Base-by-base conservation (phyloP, 768 basidiomycete species). In the Leucosporidium scottii region DNA sequence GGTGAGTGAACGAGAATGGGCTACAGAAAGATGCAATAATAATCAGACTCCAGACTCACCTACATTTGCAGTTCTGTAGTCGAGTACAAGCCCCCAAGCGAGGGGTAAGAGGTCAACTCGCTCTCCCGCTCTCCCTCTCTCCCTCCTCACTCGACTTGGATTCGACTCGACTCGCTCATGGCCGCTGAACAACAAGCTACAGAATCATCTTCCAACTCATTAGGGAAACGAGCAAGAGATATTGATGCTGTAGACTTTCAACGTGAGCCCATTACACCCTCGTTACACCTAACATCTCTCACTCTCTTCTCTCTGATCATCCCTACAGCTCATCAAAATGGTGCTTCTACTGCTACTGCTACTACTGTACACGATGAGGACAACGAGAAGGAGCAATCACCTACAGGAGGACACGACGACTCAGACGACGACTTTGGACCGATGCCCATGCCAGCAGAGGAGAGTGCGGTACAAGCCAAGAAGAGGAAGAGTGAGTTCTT, bases 391-490 rank as follows among this genome's bases (percentile, higher is more conserved):
- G 39, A 13, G 4, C 27, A 5, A 15, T 27, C 53, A 27, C 53
- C 57, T 4, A 36, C 66, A n/a, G 75, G 78, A 25, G 71, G 65
- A 44, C 34, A 82, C 3, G 81, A 83, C 9, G 81, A 81, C 28
- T 85, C 86, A 36, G 71, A 88, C 74, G 87, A 88, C 72, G 91
- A 93, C 75, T 82, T 92, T 50, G 90, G 90, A 9, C 91, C 91
- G 10, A 92, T 93, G 91, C 91, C 87, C 28, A 82, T 81, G 10
- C 81, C 80, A 20, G 81, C 79, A 23, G 74, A 69, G 25, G 80
- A 63, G 1, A 62, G 59, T 7, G 66, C 73, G 6, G 39, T 44
- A 65, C 77, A 71, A 5, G 61, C 65, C 80, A 93, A 90, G 82
- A 90, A 90, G 77, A 84, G 90, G 66, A 93, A 89, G 84, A 87